phyloP scores from a whole-genome alignment of 2,329 filamentous ascomycete species.

The Apiospora kogelbergensis region DNA sequence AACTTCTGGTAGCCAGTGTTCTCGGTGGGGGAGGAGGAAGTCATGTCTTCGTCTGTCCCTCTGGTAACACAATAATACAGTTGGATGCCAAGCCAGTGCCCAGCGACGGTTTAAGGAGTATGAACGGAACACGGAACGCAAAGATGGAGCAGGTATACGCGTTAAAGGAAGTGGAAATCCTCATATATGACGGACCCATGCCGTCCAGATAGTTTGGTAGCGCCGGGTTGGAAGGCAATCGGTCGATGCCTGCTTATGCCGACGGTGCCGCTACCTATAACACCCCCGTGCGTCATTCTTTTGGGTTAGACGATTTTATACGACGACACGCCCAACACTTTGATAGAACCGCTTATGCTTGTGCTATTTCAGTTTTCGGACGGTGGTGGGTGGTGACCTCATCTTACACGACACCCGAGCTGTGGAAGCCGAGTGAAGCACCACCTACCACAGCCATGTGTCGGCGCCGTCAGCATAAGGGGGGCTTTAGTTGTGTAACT shows the following conservation, averaged over 20 bases:
- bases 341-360: too few relatives aligned
- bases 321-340: background rate
- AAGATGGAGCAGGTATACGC: background rate
- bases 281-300: background rate
- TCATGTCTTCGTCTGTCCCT: background rate
- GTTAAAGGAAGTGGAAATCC: background rate
- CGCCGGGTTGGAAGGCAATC: background rate
- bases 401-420: background rate
- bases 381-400: background rate
- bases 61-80: background rate
- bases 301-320: background rate
- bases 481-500: background rate
- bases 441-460: background rate
- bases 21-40: background rate
- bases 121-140: background rate
- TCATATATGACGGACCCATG: background rate
- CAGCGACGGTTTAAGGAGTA: background rate
- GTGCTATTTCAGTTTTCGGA: background rate
- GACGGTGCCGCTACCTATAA: background rate
- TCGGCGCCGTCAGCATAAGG: background rate
- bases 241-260: background rate
- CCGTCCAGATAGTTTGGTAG: background rate
- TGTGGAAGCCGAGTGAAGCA: background rate
- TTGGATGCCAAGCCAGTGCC: background rate
- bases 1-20: slow-evolving; percentile 1